Base-by-base conservation (phyloP, 225 moss, liverwort and hornwort genomes). In the Polytrichum commune region DNA sequence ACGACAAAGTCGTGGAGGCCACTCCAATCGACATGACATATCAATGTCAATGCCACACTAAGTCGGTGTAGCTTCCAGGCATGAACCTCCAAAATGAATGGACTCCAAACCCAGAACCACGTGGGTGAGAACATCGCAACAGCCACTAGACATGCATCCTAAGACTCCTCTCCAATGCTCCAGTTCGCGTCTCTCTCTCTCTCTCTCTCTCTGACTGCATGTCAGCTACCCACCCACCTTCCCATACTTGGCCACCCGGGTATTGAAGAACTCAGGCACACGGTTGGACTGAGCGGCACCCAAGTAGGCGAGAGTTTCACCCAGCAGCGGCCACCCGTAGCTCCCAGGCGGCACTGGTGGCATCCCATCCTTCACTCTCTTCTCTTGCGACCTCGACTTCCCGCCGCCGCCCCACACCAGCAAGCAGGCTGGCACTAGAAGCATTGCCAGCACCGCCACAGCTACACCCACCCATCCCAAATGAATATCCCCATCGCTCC, bases 331-430 rank as follows among this genome's bases (percentile, higher is more conserved):
- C 65, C 83, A 78, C 56, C 81, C 85, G 27, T 53, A 71, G 75
- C 79, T 79, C 5, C 75, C 89, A 5, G 85, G 85, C 29, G 85
- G 87, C 23, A 79, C 27, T 0, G 83, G 76, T 1, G 74, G 64
- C 24, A 28, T 28, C 25, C 26, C 60, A 0, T 38, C 0, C 38
- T 72, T 65, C 27, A 53, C 22, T 35, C 64, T 73, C 76, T 62
- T 73, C 1, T 66, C 7, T 5, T 38, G 55, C 7, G 68, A 54
- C 27, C 55, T 64, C 13, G 7, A 7, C 23, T 16, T 58, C 75
- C 66, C 55, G 22, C 66, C 27, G 23, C 53, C 5, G 54, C 66
- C 28, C 9, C 76, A 64, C 35, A 71, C 38, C 70, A 76, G 29
- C 28, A 46, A 13, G 23, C 58, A 5, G 54, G 56, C 28, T 5